Base-by-base conservation (phyloP, 495 filamentous ascomycete species). In the Aspergillus funiculosus region DNA sequence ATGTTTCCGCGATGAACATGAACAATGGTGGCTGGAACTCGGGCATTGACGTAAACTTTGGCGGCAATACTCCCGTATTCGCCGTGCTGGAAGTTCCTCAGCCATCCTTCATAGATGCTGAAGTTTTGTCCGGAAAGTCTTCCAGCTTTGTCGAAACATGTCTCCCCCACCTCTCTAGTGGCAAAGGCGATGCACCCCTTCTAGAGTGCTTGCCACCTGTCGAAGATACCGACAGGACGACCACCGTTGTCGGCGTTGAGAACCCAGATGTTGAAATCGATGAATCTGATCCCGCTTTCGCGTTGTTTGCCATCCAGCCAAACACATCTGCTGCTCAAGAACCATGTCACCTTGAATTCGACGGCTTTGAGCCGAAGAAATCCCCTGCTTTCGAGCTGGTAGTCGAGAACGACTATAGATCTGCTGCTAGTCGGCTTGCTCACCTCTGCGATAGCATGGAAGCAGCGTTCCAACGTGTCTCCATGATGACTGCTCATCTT, bases 51-150 rank as follows among this genome's bases (percentile, higher is more conserved):
- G 72, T 77, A 58, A 73, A 68, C 60, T 78, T 65, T 48, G 83
- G n/a, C n/a, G n/a, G 81, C 58, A 83, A 86, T 52, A 78, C 86
- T 8, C 79, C 83, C 31, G 86, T 94, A 31, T 96, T 82, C 53
- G 78, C 87, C 39, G 80, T 94, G n/a, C 62, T 84, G 13, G 79
- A 85, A 35, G 72, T 94, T 13, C 86, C 88, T 8, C 73, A 83
- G 50, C 76, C 82, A 3, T 83, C 84, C 20, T 69, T 64, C n/a
- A 57, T 83, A 28, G 83, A 90, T 44, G 60, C 73, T 0, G 70
- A 74, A 32, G 54, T 71, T 30, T 68, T 92, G 6, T 81, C 80
- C 25, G 83, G 86, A 51, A 91, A 92, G 68, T 62, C 73, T 1
- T 71, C 74, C 6, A 68, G 72, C 7, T 50, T 77, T n/a, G 55